These are phyloP conservation scores for Pilobolus umbonatus DNA, from an alignment of 192 early-diverging fungal species.

Conservation along the genomic window DNA sequence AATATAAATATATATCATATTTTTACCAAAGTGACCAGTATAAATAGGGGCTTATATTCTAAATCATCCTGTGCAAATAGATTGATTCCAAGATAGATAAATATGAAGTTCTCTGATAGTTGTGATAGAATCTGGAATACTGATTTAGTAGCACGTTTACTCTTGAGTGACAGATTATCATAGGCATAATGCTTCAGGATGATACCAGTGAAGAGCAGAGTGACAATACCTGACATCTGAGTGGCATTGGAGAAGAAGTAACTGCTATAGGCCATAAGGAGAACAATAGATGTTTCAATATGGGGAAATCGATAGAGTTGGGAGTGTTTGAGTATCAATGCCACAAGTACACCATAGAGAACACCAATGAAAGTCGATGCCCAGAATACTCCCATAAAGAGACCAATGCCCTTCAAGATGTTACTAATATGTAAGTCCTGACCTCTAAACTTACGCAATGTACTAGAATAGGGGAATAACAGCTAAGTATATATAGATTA, in stretches of 20 bases:
- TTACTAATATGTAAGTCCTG: slow-evolving; percentile 63
- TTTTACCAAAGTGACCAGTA: slow-evolving; percentile 61
- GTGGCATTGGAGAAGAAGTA: slow-evolving; percentile 89
- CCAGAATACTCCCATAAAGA: slow-evolving; percentile 80
- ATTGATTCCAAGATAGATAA: slow-evolving; percentile 92
- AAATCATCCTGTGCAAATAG: slow-evolving; percentile 79
- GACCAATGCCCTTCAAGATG: slow-evolving; percentile 54
- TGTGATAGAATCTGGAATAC: slow-evolving; percentile 92
- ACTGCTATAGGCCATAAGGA: slow-evolving; percentile 84
- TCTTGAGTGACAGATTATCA: slow-evolving; percentile 76
- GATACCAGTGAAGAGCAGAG: slow-evolving; percentile 89
- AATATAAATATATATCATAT: no score
- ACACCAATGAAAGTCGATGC: slow-evolving; percentile 83
- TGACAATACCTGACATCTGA: slow-evolving; percentile 91
- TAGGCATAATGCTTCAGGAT: slow-evolving; percentile 92
- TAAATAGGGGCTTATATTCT: slow-evolving; percentile 71
- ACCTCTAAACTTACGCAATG: slow-evolving; percentile 71
- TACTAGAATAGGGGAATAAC: slow-evolving; percentile 38
- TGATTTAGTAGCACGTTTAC: slow-evolving; percentile 79
- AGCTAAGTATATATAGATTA: not conserved
- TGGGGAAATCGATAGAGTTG: slow-evolving; percentile 76
- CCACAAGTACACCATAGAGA: slow-evolving; percentile 66
- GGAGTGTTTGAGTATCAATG: slow-evolving; percentile 86
- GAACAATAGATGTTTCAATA: slow-evolving; percentile 84
- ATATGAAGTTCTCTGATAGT: slow-evolving; percentile 95